phyloP scores from a whole-genome alignment of 2,329 filamentous ascomycete genomes.

The Ceratocystis diversiconidia region DNA sequence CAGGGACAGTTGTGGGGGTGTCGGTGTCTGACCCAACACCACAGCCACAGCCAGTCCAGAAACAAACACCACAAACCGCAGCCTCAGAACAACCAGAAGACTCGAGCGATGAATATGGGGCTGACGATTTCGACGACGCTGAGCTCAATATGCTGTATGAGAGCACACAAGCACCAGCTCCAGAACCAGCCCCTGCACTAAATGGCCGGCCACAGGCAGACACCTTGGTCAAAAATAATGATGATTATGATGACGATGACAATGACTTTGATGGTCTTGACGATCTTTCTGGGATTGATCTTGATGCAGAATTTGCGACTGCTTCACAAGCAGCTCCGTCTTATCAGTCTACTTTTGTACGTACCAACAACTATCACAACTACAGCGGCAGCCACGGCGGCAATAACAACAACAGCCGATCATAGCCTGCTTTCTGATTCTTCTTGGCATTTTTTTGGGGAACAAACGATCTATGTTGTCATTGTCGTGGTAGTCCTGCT shows the following conservation, averaged over 20 bases:
- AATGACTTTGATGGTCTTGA: slow-evolving; percentile 15
- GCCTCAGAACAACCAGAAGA: not conserved
- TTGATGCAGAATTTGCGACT: slow-evolving; percentile 18
- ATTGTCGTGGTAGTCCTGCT: too few species aligned
- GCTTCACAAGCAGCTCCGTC: slow-evolving; percentile 11
- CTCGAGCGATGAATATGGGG: slow-evolving; percentile 37
- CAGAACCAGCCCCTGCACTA: slow-evolving; percentile 8
- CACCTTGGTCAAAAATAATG: not conserved
- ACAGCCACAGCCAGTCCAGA: not conserved
- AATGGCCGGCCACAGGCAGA: not conserved
- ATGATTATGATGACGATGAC: not conserved
- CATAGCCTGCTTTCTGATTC: not conserved
- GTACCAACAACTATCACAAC: slow-evolving; percentile 11
- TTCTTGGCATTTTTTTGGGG: not conserved
- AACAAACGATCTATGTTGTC: not conserved
- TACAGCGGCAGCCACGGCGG: not conserved
- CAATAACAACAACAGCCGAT: not conserved
- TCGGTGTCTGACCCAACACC: slow-evolving; percentile 5
- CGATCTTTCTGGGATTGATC: slow-evolving; percentile 14
- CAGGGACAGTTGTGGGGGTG: slow-evolving; percentile 12
- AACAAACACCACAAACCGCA: not conserved
- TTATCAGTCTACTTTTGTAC: slow-evolving; percentile 9
- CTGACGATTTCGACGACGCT: slow-evolving; percentile 48
- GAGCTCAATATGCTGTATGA: slow-evolving; percentile 29
- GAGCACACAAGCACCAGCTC: slow-evolving; percentile 25